These are phyloP conservation scores for Agrocybe praecox DNA, from an alignment of 768 basidiomycete species.

Conservation along the genomic window DNA sequence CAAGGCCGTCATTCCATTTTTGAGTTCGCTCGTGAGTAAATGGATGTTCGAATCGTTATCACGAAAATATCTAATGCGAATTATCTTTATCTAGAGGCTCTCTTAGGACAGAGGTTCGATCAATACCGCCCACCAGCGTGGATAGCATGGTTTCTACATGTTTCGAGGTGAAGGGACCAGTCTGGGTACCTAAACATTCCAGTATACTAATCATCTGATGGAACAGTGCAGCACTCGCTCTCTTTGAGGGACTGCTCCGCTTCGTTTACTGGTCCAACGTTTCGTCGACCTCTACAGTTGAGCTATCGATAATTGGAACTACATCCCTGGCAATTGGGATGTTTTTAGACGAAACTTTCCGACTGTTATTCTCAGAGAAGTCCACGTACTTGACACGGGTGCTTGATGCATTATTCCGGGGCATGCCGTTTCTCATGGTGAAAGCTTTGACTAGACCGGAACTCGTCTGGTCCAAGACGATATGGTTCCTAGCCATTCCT, in stretches of 20 bases:
- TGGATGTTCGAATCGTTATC: background rate
- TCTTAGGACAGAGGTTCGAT: background rate
- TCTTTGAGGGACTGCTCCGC: conserved; percentile 14
- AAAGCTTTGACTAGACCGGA: conserved; percentile 25
- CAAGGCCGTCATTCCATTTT: conserved; percentile 16
- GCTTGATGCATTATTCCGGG: background rate
- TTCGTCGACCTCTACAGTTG: conserved; percentile 25
- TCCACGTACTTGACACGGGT: background rate
- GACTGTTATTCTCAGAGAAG: background rate
- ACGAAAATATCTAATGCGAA: background rate
- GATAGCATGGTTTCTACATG: conserved; percentile 12
- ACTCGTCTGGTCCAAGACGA: conserved; percentile 17
- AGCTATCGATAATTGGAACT: conserved; percentile 27
- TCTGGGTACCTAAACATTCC: background rate
- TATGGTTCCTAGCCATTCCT: conserved; percentile 15
- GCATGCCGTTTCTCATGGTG: conserved; percentile 23
- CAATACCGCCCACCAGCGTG: background rate
- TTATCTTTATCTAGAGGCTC: background rate
- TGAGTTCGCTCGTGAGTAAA: conserved; percentile 25
- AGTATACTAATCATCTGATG: background rate
- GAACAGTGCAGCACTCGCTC: conserved; percentile 13
- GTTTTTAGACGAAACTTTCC: background rate
- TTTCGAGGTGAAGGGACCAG: background rate
- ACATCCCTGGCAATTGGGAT: conserved; percentile 17
- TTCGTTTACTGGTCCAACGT: conserved; percentile 37